Evolutionary conservation across 2,329 filamentous ascomycete genomes (phyloP), one percentile per base, ranked within the genome.

Genomic region (Hypocreales sp.): DNA sequence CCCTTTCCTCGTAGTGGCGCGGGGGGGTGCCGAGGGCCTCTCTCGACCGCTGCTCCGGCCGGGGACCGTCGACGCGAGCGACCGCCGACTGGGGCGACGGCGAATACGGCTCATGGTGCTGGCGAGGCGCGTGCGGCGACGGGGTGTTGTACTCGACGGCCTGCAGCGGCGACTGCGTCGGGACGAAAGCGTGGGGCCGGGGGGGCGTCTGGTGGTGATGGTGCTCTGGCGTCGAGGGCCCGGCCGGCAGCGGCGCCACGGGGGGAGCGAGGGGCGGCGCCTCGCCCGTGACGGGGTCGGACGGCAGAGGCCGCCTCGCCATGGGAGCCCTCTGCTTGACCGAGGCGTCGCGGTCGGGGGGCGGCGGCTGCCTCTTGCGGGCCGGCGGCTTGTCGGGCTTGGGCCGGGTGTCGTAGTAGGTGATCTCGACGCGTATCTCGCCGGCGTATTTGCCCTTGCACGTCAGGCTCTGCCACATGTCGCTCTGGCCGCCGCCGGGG

Each of bases 401-500:
- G 13, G 83, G 79, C 15, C 87, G 69, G 30, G 68, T 75, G 50
- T 98, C 90, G 60, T 95, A 98, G 56, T 79, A 98, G 22, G 90
- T 98, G 54, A 94, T 76, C 55, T 98, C 90, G 37, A 98, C 77
- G 39, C 87, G 71, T 37, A 98, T 75, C 51, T 95, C 87, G 30
- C 90, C 90, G 6, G 90, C 87, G 44, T 95, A 98, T 61, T 93
- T 93, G 36, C 86, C 84, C 46, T 77, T 83, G 62, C 73, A 95
- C 37, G 71, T 79, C 39, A 98, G 61, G 32, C 64, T 74, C 48
- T 94, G 86, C 90, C 90, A 98, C 30, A 82, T 62, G 52, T 98
- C 90, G 46, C 70, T 84, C 55, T 94, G 83, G n/a, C 90, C 86
- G 26, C 90, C 90, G 25, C 90, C 86, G 2, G 74, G 63, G 13